Evolutionary conservation across 129 eudicot species (phyloP), one percentile per base, ranked within the genome.

Genomic region (Escallonia herrerae): DNA sequence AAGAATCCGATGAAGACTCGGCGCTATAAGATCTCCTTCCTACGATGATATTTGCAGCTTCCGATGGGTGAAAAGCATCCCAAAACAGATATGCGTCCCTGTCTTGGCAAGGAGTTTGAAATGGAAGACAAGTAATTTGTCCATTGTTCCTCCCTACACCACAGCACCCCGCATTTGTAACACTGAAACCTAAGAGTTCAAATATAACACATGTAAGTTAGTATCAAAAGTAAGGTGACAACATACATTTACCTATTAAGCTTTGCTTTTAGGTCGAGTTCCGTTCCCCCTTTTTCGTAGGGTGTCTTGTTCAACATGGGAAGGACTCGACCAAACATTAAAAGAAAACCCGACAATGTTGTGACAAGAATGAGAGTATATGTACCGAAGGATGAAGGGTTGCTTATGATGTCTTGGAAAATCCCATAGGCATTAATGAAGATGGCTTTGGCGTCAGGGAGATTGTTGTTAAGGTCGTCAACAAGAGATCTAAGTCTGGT

Each of bases 141-240:
- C 97, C 97, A 14, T 90, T 90, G 74, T 90, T 90, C 81, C 81
- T 81, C 60, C 97, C 97, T 15, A 90, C 95, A 22, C 97, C 97
- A 68, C 97, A 90, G 14, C 97, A 90, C 39, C 97, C 97, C 0
- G 86, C 91, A 64, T 90, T 90, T n/a, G 95, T 83, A 65, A 86
- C 95, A 2, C 80, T 86, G 49, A 90, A 83, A n/a, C 97, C 97
- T 79, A 73, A 15, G 22, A 62, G 14, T 41, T 45, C 52, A 8
- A 43, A 15, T 14, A 9, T 8, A 39, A 65, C 33, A 22, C 33
- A 22, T 22, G 33, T 22, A 22, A 22, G 33, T 22, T 1, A 22
- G 33, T 22, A 22, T 22, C 33, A 22, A 22, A 22, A 22, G 33
- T 22, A 22, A 22, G 33, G 33, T 22, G 33, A 22, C 33, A 22